A percentile compares a stretch with the other conserved stretches of the same genome.
phyloP scores from a whole-genome alignment of 805 yeast species.

The Sugiyamaella marilandica region DNA sequence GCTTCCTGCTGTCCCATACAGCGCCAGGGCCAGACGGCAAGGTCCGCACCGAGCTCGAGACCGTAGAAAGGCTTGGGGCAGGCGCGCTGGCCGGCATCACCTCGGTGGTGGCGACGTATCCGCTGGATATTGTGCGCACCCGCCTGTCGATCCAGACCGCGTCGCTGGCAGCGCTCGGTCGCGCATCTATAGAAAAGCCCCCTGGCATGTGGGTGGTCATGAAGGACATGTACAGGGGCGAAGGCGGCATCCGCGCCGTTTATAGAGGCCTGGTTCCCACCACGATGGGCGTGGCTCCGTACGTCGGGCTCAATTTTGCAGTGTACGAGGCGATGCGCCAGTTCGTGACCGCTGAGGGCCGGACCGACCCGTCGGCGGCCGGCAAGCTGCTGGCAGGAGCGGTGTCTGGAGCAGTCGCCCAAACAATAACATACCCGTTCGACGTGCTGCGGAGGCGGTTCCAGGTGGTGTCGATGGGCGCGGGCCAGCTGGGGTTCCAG shows the following conservation, averaged over 20 bases:
- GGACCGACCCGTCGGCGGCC: slow-evolving; percentile 37
- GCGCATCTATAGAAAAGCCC: slow-evolving; percentile 38
- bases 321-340: slow-evolving; percentile 80
- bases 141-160: slow-evolving; percentile 89
- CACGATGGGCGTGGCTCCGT: slow-evolving; percentile 90
- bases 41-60: slow-evolving; percentile 38
- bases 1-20: slow-evolving; percentile 37
- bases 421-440: slow-evolving; percentile 84
- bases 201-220: slow-evolving; percentile 68
- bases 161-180: slow-evolving; percentile 33
- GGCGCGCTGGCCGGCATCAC: slow-evolving; percentile 80
- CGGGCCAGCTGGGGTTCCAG: slow-evolving; percentile 68
- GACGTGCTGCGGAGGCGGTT: slow-evolving; percentile 84
- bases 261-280: slow-evolving; percentile 91
- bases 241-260: slow-evolving; percentile 76
- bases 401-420: slow-evolving; percentile 81
- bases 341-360: slow-evolving; percentile 36
- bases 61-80: slow-evolving; percentile 58
- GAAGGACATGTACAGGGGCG: slow-evolving; percentile 55
- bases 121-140: slow-evolving; percentile 86
- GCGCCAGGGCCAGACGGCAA: not conserved
- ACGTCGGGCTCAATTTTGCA: slow-evolving; percentile 88
- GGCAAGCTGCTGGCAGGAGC: slow-evolving; percentile 78
- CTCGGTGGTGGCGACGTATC: slow-evolving; percentile 82
- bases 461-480: slow-evolving; percentile 76